These are phyloP conservation scores for Pythium rishiriense DNA, from an alignment of 352 stramenopile species.

Conservation along the genomic window DNA sequence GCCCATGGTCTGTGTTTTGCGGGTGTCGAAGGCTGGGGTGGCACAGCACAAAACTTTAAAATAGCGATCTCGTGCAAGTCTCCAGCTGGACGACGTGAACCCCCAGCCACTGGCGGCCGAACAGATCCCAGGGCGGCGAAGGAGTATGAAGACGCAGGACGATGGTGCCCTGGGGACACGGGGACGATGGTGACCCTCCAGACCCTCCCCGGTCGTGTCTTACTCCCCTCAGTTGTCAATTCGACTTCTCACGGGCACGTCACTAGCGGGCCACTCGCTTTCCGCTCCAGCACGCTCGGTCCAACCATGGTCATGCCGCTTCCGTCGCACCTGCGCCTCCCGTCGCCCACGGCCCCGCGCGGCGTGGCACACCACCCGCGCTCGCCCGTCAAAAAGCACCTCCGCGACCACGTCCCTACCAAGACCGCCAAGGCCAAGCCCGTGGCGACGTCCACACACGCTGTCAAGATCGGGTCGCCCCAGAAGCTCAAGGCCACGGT, in stretches of 20 bases:
- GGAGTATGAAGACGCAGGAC: slow-evolving; percentile 10
- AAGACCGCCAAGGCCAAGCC: not conserved
- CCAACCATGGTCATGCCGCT: slow-evolving; percentile 31
- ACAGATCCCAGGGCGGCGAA: not conserved
- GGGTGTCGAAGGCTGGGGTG: not conserved
- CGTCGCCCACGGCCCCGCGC: slow-evolving; percentile 8
- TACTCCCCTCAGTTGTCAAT: slow-evolving; percentile 23
- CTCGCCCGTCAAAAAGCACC: slow-evolving; percentile 66
- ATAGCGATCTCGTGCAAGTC: not conserved
- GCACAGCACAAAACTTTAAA: not conserved
- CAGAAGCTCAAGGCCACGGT: slow-evolving; percentile 25
- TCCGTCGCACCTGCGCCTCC: slow-evolving; percentile 16
- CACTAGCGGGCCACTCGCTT: not conserved
- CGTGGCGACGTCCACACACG: not conserved
- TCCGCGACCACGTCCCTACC: slow-evolving; percentile 23
- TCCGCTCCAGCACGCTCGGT: not conserved
- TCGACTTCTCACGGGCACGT: slow-evolving; percentile 15
- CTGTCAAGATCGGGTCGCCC: slow-evolving; percentile 15
- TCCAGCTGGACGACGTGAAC: not conserved
- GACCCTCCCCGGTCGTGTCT: too few relatives aligned
- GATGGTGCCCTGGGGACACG: not conserved
- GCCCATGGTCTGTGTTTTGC: too few relatives aligned
- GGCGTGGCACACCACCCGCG: slow-evolving; percentile 9
- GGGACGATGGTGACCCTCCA: not conserved
- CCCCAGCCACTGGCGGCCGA: not conserved